Evolutionary conservation across 2,329 filamentous ascomycete species (phyloP).

Genomic region (Elsinoe australis): DNA sequence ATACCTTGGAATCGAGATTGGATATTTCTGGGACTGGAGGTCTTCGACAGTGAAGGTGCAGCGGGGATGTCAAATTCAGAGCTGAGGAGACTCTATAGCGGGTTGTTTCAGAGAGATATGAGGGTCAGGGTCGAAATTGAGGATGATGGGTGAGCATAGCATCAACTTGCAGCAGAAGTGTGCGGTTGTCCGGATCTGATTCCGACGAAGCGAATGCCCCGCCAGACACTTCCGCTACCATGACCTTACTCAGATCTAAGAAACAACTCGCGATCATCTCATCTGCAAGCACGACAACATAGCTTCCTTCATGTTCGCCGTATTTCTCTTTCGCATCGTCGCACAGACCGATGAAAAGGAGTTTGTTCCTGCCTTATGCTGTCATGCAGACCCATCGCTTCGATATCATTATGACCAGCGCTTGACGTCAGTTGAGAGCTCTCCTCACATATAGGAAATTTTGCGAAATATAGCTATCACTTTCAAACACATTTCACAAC

Average conservation of each 20-base stretch:
- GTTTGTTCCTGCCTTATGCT: slow-evolving; percentile 7
- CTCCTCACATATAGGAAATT: slow-evolving; percentile 1
- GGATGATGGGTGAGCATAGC: background rate
- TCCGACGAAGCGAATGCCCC: no score
- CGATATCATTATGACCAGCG: slow-evolving; percentile 13
- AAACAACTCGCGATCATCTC: no score
- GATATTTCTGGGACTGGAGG: slow-evolving; percentile 50
- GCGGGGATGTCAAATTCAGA: slow-evolving; percentile 41
- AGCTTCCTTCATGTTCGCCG: background rate
- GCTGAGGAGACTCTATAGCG: slow-evolving; percentile 46
- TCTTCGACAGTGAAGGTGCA: slow-evolving; percentile 24
- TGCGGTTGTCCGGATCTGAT: background rate
- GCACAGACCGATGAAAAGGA: background rate
- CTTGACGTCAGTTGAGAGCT: slow-evolving; percentile 5
- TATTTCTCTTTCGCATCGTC: no score
- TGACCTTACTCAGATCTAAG: no score
- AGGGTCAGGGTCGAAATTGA: slow-evolving; percentile 35
- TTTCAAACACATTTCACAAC: background rate
- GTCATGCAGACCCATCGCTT: no score
- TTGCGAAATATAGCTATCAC: background rate
- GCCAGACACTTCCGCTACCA: no score
- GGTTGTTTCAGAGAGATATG: slow-evolving; percentile 55
- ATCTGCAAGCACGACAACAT: no score
- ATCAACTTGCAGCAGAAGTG: no score
- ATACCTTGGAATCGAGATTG: slow-evolving; percentile 59